These are phyloP conservation scores for Citrus australasica DNA, from an alignment of 345 rosid genomes.

Conservation along the genomic window DNA sequence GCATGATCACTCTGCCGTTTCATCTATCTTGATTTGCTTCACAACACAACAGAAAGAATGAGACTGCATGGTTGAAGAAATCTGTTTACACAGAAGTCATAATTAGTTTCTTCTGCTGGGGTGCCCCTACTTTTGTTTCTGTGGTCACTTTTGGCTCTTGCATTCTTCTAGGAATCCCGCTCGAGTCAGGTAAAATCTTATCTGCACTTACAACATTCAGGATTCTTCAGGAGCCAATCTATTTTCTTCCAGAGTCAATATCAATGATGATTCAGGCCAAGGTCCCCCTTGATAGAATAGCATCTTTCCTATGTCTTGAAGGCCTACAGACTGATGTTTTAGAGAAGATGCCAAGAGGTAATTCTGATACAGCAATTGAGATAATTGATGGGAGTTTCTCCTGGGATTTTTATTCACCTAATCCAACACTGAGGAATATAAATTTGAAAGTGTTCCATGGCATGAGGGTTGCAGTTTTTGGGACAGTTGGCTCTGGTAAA, in stretches of 20 bases:
- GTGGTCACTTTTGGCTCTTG: conserved; percentile 60
- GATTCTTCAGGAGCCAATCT: conserved; percentile 62
- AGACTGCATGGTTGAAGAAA: conserved; percentile 59
- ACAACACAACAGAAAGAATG: conserved; percentile 13
- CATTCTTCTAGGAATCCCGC: conserved; percentile 50
- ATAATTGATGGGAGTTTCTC: conserved; percentile 50
- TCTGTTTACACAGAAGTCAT: conserved; percentile 44
- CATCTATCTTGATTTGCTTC: too few relatives aligned
- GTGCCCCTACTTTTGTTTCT: conserved; percentile 61
- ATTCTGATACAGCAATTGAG: conserved; percentile 43
- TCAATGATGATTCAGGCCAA: conserved; percentile 61
- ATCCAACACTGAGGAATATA: conserved; percentile 50
- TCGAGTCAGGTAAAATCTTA: conserved; percentile 63
- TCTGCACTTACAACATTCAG: conserved; percentile 72
- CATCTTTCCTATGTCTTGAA: conserved; percentile 52
- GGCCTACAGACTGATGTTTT: conserved; percentile 47
- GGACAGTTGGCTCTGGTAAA: conserved; percentile 76
- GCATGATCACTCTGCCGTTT: too few relatives aligned
- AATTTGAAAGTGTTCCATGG: conserved; percentile 45
- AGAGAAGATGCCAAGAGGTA: conserved; percentile 40
- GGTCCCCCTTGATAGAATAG: conserved; percentile 71
- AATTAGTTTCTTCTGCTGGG: conserved; percentile 55
- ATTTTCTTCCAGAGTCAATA: conserved; percentile 53
- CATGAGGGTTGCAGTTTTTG: conserved; percentile 75
- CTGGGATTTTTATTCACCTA: conserved; percentile 46